A percentile compares a stretch with the other conserved stretches of the same genome.
phyloP scores from a whole-genome alignment of 73 alveolate species.

The Paramecium bursaria region DNA sequence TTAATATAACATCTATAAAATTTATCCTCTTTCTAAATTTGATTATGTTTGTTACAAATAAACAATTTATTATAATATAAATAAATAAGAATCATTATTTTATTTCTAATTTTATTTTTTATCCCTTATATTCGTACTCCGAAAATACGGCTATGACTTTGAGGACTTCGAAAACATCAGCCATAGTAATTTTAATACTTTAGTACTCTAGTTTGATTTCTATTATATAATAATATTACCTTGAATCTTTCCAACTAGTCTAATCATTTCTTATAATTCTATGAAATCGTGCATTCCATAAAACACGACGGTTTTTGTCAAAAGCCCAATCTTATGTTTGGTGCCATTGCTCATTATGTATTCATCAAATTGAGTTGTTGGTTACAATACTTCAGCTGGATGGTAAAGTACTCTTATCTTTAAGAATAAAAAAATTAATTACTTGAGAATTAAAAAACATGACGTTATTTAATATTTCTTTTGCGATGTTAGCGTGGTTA shows the following conservation, averaged over 20 bases:
- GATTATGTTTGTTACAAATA: no score
- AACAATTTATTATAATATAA: no score
- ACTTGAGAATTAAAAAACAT: constrained; percentile 40
- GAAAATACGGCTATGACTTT: constrained; percentile 28
- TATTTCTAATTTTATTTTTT: no score
- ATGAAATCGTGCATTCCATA: constrained; percentile 5
- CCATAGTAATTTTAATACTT: background rate
- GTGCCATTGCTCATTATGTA: background rate
- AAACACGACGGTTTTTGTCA: background rate
- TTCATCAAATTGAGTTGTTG: constrained; percentile 19
- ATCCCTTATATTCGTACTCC: background rate
- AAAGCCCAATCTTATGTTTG: constrained; percentile 5
- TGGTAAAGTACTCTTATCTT: constrained; percentile 42
- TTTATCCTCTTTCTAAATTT: no score
- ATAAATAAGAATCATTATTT: no score
- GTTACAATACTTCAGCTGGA: background rate
- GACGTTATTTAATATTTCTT: constrained; percentile 51
- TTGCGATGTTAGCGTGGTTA: constrained; percentile 29
- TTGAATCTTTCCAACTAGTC: constrained; percentile 36
- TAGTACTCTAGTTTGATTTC: constrained; percentile 11
- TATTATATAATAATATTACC: background rate
- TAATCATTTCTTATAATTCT: constrained; percentile 34
- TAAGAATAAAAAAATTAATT: background rate
- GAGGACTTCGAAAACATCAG: constrained; percentile 27
- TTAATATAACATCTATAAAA: no score